These are phyloP conservation scores for Didymella segeticola DNA, from an alignment of 2,329 filamentous ascomycete species.

Conservation along the genomic window DNA sequence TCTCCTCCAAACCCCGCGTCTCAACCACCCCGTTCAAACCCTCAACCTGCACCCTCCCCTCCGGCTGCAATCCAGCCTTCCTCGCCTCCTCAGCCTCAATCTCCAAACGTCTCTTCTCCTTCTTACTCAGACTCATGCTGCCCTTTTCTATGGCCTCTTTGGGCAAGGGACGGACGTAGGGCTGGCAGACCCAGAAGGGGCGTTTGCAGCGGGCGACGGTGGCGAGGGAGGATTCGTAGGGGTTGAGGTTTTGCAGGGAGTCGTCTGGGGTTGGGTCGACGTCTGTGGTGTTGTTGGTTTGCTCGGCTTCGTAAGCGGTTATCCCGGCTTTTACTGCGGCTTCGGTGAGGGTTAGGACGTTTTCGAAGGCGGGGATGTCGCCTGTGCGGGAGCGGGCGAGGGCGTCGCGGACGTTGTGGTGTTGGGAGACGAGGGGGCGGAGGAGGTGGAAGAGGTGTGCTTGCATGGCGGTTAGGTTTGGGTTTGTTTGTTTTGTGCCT, in stretches of 20 bases:
- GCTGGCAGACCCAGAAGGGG: constrained; percentile 90
- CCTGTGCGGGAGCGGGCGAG: constrained; percentile 73
- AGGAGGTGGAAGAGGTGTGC: constrained; percentile 93
- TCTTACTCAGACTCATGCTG: constrained; percentile 76
- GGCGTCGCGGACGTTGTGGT: constrained; percentile 86
- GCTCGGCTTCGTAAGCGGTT: constrained; percentile 64
- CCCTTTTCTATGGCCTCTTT: constrained; percentile 87
- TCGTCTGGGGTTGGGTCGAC: background rate
- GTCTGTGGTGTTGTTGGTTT: constrained; percentile 3
- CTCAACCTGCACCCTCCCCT: constrained; percentile 64
- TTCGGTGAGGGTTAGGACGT: constrained; percentile 78
- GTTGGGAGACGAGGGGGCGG: constrained; percentile 77
- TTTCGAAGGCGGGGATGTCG: constrained; percentile 78
- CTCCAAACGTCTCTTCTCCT: constrained; percentile 54
- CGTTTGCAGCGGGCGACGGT: constrained; percentile 75
- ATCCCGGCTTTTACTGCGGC: constrained; percentile 74
- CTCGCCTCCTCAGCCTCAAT: constrained; percentile 52
- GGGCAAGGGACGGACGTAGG: constrained; percentile 83
- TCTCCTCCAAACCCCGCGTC: constrained; percentile 24
- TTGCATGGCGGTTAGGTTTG: constrained; percentile 82
- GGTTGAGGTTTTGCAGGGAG: constrained; percentile 26
- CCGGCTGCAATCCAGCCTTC: constrained; percentile 33
- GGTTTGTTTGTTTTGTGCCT: constrained; percentile 58
- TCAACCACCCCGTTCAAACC: constrained; percentile 16
- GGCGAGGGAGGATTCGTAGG: constrained; percentile 66